Evolutionary conservation across 2,329 filamentous ascomycete genomes (phyloP).

Genomic region (Mollisiaceae sp.): DNA sequence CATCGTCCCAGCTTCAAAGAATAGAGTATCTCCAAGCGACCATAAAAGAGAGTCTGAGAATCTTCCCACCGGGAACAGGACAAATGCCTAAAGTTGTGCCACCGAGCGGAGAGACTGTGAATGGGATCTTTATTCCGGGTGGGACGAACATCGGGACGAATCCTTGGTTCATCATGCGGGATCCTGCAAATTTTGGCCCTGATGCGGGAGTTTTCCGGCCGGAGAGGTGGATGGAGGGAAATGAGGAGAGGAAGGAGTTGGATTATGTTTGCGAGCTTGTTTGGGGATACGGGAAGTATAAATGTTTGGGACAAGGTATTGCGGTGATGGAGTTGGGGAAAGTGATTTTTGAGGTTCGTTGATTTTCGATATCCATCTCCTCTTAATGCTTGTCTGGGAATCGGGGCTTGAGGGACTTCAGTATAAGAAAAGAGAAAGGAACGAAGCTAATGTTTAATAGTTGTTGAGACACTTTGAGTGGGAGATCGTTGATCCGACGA

Average conservation of each 20-base stretch:
- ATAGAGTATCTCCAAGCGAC: constrained; percentile 55
- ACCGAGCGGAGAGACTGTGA: constrained; percentile 1
- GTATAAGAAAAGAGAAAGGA: neutral
- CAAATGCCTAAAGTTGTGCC: constrained; percentile 24
- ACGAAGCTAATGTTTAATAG: neutral
- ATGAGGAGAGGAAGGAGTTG: constrained; percentile 40
- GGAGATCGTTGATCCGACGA: constrained; percentile 19
- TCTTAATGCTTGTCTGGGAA: neutral
- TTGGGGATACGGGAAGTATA: constrained; percentile 42
- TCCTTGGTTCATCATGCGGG: constrained; percentile 45
- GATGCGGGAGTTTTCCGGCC: constrained; percentile 51
- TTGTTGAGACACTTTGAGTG: constrained; percentile 21
- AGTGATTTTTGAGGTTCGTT: constrained; percentile 36
- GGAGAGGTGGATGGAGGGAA: constrained; percentile 49
- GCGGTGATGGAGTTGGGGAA: constrained; percentile 43
- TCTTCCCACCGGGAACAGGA: constrained; percentile 50
- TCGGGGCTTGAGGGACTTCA: neutral
- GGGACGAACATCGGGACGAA: constrained; percentile 16
- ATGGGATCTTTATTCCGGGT: constrained; percentile 27
- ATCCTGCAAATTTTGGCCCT: constrained; percentile 43
- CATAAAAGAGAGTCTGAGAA: constrained; percentile 53
- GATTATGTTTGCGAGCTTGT: constrained; percentile 46
- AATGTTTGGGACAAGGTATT: constrained; percentile 42
- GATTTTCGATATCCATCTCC: neutral
- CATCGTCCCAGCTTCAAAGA: neutral